phyloP scores from a whole-genome alignment of 345 rosid genomes.

The Dovyalis caffra region DNA sequence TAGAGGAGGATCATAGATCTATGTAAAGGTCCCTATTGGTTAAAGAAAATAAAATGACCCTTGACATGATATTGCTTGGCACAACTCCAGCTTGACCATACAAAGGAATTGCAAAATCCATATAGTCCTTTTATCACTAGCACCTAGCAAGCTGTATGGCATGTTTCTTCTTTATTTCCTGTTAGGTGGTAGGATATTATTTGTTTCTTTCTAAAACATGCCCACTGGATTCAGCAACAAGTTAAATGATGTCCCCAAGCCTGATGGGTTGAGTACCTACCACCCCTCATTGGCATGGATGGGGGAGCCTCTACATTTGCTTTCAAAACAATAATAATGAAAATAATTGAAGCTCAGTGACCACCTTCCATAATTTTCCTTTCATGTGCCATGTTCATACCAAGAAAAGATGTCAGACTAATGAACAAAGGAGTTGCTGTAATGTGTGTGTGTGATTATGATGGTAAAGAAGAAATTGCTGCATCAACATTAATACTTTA shows the following conservation, averaged over 20 bases:
- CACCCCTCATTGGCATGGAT: neutral
- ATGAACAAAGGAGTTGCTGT: neutral
- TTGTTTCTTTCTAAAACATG: neutral
- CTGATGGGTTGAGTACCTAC: neutral
- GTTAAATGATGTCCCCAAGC: neutral
- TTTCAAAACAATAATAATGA: neutral
- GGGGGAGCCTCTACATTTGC: neutral
- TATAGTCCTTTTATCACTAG: neutral
- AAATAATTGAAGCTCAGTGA: neutral
- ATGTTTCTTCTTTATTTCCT: neutral
- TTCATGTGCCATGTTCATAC: too few species aligned
- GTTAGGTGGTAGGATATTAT: neutral
- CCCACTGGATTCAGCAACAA: neutral
- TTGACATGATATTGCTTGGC: neutral
- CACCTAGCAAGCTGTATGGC: neutral
- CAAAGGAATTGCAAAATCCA: neutral
- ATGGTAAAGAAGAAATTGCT: neutral
- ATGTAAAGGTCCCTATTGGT: neutral
- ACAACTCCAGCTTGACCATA: neutral
- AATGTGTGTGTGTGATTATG: neutral
- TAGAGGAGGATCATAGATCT: neutral
- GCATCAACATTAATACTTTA: neutral
- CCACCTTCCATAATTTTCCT: too few species aligned
- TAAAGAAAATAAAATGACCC: neutral
- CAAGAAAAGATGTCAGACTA: neutral